A percentile compares a stretch with the other conserved stretches of the same genome.
Conservation (phyloP, 768 basidiomycete species). For the Lentinula boryana region DNA sequence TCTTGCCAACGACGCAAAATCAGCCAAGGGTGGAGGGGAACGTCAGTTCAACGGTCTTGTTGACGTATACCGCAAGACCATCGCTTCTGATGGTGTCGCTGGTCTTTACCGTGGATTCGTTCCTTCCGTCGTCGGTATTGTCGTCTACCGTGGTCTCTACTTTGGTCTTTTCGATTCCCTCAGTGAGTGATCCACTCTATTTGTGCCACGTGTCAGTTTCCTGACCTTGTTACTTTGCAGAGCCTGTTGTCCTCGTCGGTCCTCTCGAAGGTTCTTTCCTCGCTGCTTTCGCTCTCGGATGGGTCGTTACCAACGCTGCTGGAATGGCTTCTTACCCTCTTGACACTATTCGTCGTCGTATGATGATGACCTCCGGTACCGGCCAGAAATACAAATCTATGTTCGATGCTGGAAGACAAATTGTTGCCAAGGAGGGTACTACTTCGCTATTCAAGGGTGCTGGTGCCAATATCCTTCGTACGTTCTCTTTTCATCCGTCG, state of each 20-base stretch:
- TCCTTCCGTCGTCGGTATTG: slow-evolving; percentile 81
- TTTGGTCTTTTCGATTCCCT: slow-evolving; percentile 75
- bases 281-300: slow-evolving; percentile 77
- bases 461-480: slow-evolving; percentile 82
- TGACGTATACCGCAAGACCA: slow-evolving; percentile 80
- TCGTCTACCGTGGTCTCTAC: slow-evolving; percentile 84
- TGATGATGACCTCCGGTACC: slow-evolving; percentile 90
- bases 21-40: slow-evolving; percentile 57
- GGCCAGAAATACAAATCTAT: slow-evolving; percentile 76
- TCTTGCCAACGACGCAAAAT: slow-evolving; percentile 80
- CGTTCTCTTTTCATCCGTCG: slow-evolving; percentile 13
- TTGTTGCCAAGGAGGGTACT: slow-evolving; percentile 72
- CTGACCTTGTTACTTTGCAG: slow-evolving; percentile 20
- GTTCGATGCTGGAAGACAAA: slow-evolving; percentile 69
- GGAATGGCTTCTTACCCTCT: slow-evolving; percentile 76
- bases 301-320: slow-evolving; percentile 83
- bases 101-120: slow-evolving; percentile 89
- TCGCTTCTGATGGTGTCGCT: slow-evolving; percentile 74
- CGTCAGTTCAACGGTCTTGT: slow-evolving; percentile 85
- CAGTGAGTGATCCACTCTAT: slow-evolving; percentile 34
- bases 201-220: slow-evolving; percentile 13
- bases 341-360: slow-evolving; percentile 78
- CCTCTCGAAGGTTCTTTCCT: slow-evolving; percentile 74
- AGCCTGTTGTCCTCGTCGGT: slow-evolving; percentile 80
- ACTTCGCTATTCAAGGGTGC: slow-evolving; percentile 86